A percentile compares a stretch with the other conserved stretches of the same genome.
These are phyloP conservation scores for Umbilicaria muhlenbergii DNA, from an alignment of 495 filamentous ascomycete genomes.

Conservation along the genomic window DNA sequence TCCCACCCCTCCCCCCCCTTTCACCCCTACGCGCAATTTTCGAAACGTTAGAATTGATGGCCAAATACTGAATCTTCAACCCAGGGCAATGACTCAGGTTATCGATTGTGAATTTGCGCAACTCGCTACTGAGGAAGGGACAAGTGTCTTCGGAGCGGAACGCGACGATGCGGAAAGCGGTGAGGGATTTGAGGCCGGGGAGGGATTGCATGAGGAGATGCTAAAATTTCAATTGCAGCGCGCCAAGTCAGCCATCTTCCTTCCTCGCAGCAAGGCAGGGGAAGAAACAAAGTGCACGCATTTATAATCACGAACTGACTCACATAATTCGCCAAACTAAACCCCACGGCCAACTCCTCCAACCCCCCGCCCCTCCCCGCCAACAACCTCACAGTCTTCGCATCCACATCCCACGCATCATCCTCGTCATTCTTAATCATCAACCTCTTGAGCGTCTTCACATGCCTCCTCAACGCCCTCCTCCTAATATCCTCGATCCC, in stretches of 20 bases:
- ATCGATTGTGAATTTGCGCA: conserved; percentile 35
- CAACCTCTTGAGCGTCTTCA: conserved; percentile 11
- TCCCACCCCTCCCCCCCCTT: neutral
- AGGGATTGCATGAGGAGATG: conserved; percentile 37
- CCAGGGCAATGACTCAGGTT: conserved; percentile 32
- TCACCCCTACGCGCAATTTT: conserved; percentile 17
- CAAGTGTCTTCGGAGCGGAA: conserved; percentile 35
- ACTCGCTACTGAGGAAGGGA: conserved; percentile 29
- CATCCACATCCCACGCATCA: conserved; percentile 36
- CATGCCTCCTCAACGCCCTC: conserved; percentile 20
- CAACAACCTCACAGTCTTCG: conserved; percentile 30
- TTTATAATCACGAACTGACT: too few relatives aligned
- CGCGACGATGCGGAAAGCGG: conserved; percentile 34
- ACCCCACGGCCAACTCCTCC: conserved; percentile 36
- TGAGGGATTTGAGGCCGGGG: conserved; percentile 27
- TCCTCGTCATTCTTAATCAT: conserved; percentile 24
- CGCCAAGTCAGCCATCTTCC: conserved; percentile 2
- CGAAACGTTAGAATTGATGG: conserved; percentile 26
- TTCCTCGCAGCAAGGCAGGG: neutral
- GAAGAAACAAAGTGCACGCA: too few relatives aligned
- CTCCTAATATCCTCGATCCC: conserved; percentile 37
- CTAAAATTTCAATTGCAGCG: conserved; percentile 21
- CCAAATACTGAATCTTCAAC: conserved; percentile 36
- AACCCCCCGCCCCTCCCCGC: conserved; percentile 29
- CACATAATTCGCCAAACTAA: conserved; percentile 35